phyloP scores from a whole-genome alignment of 306 rosid species.

The Lathyrus sativus region DNA sequence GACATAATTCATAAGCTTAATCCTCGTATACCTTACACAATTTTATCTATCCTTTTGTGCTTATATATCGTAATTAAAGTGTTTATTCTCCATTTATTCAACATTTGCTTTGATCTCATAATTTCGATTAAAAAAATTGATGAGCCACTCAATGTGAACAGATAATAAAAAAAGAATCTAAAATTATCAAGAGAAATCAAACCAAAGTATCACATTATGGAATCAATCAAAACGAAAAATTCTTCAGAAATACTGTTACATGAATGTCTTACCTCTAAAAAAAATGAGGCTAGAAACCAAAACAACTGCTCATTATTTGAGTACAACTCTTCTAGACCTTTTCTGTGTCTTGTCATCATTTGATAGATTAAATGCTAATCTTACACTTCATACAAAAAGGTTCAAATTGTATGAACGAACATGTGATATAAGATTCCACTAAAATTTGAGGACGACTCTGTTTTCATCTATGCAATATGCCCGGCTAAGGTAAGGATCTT shows the following conservation, averaged over 20 bases:
- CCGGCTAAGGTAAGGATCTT: constrained; percentile 86
- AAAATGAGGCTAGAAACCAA: background rate
- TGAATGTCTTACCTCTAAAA: background rate
- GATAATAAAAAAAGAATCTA: too few relatives aligned
- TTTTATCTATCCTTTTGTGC: too few relatives aligned
- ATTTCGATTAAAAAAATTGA: too few relatives aligned
- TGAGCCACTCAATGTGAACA: too few relatives aligned
- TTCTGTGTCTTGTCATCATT: constrained; percentile 13
- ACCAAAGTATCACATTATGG: background rate
- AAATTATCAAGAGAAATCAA: background rate
- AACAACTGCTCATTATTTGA: constrained; percentile 1
- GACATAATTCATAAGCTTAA: too few relatives aligned
- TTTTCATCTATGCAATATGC: constrained; percentile 65
- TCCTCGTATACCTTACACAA: too few relatives aligned
- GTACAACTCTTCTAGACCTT: background rate
- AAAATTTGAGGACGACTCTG: constrained; percentile 18
- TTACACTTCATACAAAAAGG: background rate
- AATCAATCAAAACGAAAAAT: background rate
- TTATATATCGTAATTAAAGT: too few relatives aligned
- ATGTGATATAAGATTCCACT: constrained; percentile 15
- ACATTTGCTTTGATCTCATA: too few relatives aligned
- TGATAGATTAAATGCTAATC: background rate
- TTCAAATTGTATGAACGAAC: background rate
- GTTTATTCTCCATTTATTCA: too few relatives aligned
- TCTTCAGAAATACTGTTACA: background rate